Conservation (phyloP, 495 filamentous ascomycete genomes). For the Trichocladium uniseriatum region DNA sequence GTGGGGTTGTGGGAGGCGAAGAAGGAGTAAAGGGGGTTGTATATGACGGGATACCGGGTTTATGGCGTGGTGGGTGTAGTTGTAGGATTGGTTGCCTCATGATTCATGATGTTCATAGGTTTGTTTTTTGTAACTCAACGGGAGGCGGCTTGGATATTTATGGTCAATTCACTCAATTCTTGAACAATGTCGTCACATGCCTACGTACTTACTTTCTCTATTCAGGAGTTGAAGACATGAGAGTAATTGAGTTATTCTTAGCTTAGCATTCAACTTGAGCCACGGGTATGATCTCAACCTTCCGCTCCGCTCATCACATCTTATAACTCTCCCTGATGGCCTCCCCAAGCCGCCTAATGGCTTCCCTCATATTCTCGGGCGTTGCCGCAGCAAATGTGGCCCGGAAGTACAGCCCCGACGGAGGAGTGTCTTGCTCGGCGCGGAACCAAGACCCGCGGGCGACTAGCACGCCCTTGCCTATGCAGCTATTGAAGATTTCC, state of each 20-base stretch:
- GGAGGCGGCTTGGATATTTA: no score
- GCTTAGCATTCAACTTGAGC: no score
- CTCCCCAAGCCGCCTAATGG: conserved; percentile 63
- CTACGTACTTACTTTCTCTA: no score
- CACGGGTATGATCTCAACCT: neutral
- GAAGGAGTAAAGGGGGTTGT: neutral
- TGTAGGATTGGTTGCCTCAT: no score
- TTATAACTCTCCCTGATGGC: conserved; percentile 60
- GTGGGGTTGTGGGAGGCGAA: conserved; percentile 48
- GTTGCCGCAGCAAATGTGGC: conserved; percentile 80
- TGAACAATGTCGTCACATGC: no score
- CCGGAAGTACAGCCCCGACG: conserved; percentile 64
- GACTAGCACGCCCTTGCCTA: conserved; percentile 63
- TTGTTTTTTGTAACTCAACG: no score
- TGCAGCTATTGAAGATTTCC: conserved; percentile 64
- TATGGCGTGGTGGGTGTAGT: neutral
- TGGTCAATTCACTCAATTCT: no score
- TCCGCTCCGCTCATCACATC: conserved; percentile 17
- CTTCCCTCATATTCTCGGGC: conserved; percentile 64
- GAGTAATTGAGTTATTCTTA: no score
- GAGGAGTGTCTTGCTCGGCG: conserved; percentile 43
- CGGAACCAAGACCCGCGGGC: conserved; percentile 85
- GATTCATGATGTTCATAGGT: no score
- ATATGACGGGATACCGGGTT: neutral
- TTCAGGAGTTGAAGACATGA: no score